phyloP scores from a whole-genome alignment of 1,284 basidiomycete species.

The Pseudozyma flocculosa region DNA sequence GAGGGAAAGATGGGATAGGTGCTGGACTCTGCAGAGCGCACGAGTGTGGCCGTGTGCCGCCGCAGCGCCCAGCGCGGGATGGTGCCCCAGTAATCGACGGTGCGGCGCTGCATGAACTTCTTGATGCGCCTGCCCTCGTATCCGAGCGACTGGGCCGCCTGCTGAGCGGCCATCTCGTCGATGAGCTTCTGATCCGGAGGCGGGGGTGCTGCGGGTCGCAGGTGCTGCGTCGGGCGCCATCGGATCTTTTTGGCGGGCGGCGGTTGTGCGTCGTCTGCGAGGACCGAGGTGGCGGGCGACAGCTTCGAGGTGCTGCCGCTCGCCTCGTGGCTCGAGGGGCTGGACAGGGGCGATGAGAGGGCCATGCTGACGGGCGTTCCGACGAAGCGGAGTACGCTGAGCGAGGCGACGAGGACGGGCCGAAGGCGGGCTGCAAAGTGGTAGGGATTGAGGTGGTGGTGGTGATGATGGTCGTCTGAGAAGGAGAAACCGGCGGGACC shows the following conservation, averaged over 20 bases:
- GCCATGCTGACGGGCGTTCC: not conserved
- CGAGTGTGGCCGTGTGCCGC: slow-evolving; percentile 4
- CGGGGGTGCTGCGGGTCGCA: slow-evolving; percentile 69
- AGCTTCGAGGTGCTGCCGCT: not conserved
- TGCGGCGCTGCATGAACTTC: slow-evolving; percentile 86
- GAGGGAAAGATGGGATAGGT: slow-evolving; percentile 23
- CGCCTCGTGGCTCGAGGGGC: not conserved
- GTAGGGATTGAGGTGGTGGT: too few species aligned
- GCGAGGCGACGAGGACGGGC: too few species aligned
- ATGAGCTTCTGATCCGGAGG: slow-evolving; percentile 73
- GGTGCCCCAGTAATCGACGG: slow-evolving; percentile 89
- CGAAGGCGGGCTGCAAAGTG: too few species aligned
- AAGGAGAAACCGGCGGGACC: too few species aligned
- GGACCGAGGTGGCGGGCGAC: slow-evolving; percentile 1
- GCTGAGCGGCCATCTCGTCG: slow-evolving; percentile 71
- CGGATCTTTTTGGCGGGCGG: slow-evolving; percentile 22
- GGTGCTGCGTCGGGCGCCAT: slow-evolving; percentile 52
- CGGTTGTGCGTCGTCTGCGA: slow-evolving; percentile 2
- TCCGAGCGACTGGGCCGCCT: slow-evolving; percentile 51
- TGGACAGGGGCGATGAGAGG: not conserved
- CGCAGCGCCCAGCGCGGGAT: slow-evolving; percentile 72
- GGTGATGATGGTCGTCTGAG: too few species aligned
- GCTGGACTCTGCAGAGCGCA: slow-evolving; percentile 5
- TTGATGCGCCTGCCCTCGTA: slow-evolving; percentile 73
- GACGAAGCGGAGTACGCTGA: too few species aligned